Evolutionary conservation across 2,329 filamentous ascomycete genomes (phyloP).

Genomic region (Pyrenophora seminiperda): DNA sequence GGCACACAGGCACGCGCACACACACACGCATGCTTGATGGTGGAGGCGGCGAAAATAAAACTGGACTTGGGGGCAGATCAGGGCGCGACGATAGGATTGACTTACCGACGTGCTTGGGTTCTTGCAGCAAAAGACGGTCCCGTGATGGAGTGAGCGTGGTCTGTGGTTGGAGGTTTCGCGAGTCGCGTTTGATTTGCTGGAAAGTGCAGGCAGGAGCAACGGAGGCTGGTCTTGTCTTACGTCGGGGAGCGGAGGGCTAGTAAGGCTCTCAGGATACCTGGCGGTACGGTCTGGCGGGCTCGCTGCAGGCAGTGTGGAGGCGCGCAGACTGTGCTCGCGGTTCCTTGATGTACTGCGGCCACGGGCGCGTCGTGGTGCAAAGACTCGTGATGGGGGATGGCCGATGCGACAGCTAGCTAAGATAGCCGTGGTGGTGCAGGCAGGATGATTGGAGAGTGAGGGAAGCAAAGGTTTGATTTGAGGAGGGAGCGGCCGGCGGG

Average conservation of each 20-base stretch:
- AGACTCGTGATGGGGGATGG: slow-evolving; percentile 28
- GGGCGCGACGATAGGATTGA: slow-evolving; percentile 24
- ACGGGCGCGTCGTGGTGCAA: slow-evolving; percentile 35
- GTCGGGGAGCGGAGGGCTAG: not conserved
- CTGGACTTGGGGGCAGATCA: slow-evolving; percentile 10
- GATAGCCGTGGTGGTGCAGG: slow-evolving; percentile 27
- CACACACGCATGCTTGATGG: slow-evolving; percentile 3
- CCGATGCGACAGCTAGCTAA: slow-evolving; percentile 17
- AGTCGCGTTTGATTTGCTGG: slow-evolving; percentile 32
- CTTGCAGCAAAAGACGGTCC: slow-evolving; percentile 43
- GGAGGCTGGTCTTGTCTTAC: slow-evolving; percentile 27
- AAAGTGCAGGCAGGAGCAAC: slow-evolving; percentile 16
- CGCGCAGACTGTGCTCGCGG: slow-evolving; percentile 21
- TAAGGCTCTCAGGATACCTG: not conserved
- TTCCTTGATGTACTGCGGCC: slow-evolving; percentile 20
- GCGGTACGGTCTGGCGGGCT: slow-evolving; percentile 12
- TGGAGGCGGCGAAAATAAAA: not conserved
- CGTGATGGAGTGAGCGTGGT: slow-evolving; percentile 38
- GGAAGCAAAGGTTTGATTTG: slow-evolving; percentile 13
- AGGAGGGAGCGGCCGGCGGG: slow-evolving; percentile 27
- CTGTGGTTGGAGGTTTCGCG: slow-evolving; percentile 13
- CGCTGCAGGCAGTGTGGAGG: slow-evolving; percentile 23
- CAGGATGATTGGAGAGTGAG: slow-evolving; percentile 34
- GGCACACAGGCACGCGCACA: not conserved
- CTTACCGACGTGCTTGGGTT: slow-evolving; percentile 41